Conservation (phyloP, 345 rosid genomes). For the Gossypium mustelinum region DNA sequence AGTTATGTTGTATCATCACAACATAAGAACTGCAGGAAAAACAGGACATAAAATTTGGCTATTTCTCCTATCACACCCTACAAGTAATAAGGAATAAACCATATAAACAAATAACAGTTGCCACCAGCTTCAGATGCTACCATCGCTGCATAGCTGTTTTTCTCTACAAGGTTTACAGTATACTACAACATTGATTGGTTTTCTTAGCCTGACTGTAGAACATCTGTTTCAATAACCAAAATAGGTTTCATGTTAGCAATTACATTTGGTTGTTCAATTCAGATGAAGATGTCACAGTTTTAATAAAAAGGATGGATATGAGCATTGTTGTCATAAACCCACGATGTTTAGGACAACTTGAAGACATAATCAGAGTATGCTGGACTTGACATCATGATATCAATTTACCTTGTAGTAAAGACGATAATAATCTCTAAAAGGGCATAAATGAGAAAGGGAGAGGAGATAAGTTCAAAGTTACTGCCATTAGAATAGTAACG, state of each 20-base stretch:
- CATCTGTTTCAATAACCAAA: conserved; percentile 58
- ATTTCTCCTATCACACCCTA: too few relatives aligned
- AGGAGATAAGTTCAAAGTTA: not conserved
- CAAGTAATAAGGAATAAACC: conserved; percentile 13
- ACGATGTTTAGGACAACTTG: not conserved
- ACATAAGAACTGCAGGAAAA: not conserved
- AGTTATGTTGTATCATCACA: too few relatives aligned
- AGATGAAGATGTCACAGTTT: not conserved
- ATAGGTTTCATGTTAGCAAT: conserved; percentile 11
- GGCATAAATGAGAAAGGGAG: not conserved
- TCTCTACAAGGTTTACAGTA: conserved; percentile 50
- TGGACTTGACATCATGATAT: not conserved
- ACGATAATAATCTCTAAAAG: not conserved
- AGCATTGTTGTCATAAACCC: not conserved
- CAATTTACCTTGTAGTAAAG: not conserved
- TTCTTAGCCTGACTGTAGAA: conserved; percentile 98
- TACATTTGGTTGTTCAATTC: not conserved
- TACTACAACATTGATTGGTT: conserved; percentile 84
- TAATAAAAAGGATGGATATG: not conserved
- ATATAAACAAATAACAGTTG: conserved; percentile 20
- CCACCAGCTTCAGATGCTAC: conserved; percentile 13
- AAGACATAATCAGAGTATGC: not conserved
- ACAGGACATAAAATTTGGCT: too few relatives aligned
- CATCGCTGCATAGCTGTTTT: conserved; percentile 5
- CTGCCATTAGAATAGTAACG: not conserved